Evolutionary conservation across 306 rosid species (phyloP).

Genomic region (Pyrus betulifolia): DNA sequence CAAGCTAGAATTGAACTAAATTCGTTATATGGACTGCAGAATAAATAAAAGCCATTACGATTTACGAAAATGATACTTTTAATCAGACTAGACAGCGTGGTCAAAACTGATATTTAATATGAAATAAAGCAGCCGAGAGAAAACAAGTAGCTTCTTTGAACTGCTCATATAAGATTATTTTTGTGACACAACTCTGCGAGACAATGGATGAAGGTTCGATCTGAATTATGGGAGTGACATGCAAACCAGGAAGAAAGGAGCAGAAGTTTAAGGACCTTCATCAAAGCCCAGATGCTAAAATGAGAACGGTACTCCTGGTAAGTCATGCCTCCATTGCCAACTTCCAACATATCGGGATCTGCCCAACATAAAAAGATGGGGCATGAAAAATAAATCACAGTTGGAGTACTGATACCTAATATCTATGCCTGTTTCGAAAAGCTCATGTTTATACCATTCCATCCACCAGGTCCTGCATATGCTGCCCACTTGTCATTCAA

Average conservation of each 20-base stretch:
- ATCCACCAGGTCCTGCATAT: constrained; percentile 99
- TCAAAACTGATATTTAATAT: background rate
- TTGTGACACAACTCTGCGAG: background rate
- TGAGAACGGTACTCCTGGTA: constrained; percentile 83
- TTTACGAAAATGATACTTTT: background rate
- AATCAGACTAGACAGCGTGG: background rate
- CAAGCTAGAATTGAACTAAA: constrained; percentile 8
- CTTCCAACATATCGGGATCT: constrained; percentile 99
- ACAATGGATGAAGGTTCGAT: background rate
- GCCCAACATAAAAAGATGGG: constrained; percentile 17
- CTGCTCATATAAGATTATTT: background rate
- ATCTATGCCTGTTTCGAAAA: constrained; percentile 9
- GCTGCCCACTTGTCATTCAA: constrained; percentile 92
- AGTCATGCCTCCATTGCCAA: constrained; percentile 98
- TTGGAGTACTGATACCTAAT: constrained; percentile 12
- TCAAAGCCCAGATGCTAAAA: constrained; percentile 97
- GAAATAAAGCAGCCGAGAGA: background rate
- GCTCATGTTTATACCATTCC: constrained; percentile 65
- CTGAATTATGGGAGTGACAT: background rate
- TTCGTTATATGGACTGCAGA: background rate
- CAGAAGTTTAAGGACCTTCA: constrained; percentile 49
- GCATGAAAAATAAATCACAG: constrained; percentile 13
- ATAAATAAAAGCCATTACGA: background rate
- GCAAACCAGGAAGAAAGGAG: constrained; percentile 5
- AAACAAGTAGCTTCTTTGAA: background rate